Evolutionary conservation across 768 basidiomycete genomes (phyloP), one percentile per base, ranked within the genome.

Genomic region (Amanita phalloides): DNA sequence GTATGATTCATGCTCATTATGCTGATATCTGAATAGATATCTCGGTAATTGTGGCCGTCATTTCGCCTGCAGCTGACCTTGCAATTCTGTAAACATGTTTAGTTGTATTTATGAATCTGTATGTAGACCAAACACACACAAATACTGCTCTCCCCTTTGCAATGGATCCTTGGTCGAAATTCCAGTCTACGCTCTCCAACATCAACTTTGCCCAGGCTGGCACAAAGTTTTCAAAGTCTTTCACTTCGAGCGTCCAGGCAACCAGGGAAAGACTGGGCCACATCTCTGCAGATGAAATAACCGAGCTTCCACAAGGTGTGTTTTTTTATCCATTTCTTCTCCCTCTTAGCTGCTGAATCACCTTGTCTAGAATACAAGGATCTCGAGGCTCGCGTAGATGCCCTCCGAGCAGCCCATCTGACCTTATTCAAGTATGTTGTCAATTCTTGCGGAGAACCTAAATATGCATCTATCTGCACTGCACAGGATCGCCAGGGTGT

Each of bases 341-440:
- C 38, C 42, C 51, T 17, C 41, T 11, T 30, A 47, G n/a, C 49
- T 41, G 13, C 49, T 37, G 10, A 55, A 1, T 37, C 5, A 3
- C 10, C 13, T 28, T 10, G 21, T 55, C n/a, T 71, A 90, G 95
- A 99, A 66, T 99, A 98, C 77, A 93, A 85, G 61, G 90, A 95
- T 63, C 82, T 99, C 57, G 96, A 99, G 68, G 75, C 84, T 43
- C 86, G 91, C 51, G 96, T 98, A 37, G 96, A 99, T 68, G 91
- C 90, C 28, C 79, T 99, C 48, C 80, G 82, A 57, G 70, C 76
- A 42, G 85, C 90, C 4, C 92, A 95, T 62, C 62, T 85, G 49
- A 62, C 76, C 3, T 55, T 97, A 46, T 75, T 94, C 68, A 96
- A 85, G 90, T 88, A 57, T 50, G 79, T 67, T 26, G 20, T 28